Base-by-base conservation (phyloP, 2,329 filamentous ascomycete species). In the Fusarium mexicanum region DNA sequence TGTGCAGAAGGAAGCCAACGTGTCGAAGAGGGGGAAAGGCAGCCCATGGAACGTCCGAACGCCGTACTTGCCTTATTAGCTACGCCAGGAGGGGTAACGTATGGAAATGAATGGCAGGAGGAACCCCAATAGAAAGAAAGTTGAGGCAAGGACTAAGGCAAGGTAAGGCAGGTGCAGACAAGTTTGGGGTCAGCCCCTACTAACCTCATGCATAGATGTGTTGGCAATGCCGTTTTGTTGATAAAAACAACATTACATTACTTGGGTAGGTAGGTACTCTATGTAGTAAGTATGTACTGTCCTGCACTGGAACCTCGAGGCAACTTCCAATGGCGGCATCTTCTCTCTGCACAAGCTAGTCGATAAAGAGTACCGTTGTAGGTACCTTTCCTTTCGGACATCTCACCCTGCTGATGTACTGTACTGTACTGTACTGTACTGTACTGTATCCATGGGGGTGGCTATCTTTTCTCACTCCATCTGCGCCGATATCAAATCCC, bases 201-300 rank as follows among this genome's bases (percentile, higher is more conserved):
- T 70, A 83, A 83, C 83, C 85, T 87, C 87, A 93, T 91, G 91
- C 91, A 92, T 83, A 90, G 91, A 92, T 93, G 91, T 91, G 91
- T 89, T 93, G 91, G 90, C 91, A 93, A 83, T 90, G 87, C 88
- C 61, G 83, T 79, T 77, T 80, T 85, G 85, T 80, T 85, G 85
- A 88, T 86, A 85, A 87, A 81, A 74, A 75, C 64, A 77, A 77
- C 69, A 78, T 74, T 68, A 75, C 69, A 78, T 73, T 66, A 72
- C 66, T 57, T 79, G 29, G 29, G 47, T 50, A 35, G 29, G 47
- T 50, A 35, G 33, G 33, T 17, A 37, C 50, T 35, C 31, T 37
- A 37, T 37, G 33, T 35, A 16, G 33, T 35, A 35, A 35, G 31
- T 53, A 83, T 79, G n/a, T 37, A 83, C 80, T 76, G 74, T 73